phyloP scores from a whole-genome alignment of 31 red algal species.

The Endocladia muricata region DNA sequence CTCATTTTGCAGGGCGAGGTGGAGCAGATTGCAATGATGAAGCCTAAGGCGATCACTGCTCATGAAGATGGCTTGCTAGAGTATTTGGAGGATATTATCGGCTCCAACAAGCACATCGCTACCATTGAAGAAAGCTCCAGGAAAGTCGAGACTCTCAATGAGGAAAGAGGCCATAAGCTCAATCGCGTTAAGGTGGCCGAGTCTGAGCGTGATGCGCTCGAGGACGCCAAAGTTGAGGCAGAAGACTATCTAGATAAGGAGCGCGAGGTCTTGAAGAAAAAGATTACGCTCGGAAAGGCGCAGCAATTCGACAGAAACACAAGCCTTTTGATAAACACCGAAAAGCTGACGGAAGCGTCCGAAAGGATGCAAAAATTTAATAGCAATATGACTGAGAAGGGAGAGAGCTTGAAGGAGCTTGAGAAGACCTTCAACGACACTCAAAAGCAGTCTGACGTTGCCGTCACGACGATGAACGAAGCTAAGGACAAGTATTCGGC shows the following conservation, averaged over 20 bases:
- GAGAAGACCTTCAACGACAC: conserved; percentile 48
- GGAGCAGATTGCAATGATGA: conserved; percentile 94
- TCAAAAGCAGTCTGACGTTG: conserved; percentile 33
- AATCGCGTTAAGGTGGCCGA: conserved; percentile 85
- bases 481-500: conserved; percentile 60
- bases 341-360: conserved; percentile 22
- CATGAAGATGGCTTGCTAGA: conserved; percentile 92
- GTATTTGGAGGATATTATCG: conserved; percentile 98
- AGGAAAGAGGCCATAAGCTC: conserved; percentile 77
- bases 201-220: conserved; percentile 75
- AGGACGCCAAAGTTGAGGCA: conserved; percentile 77
- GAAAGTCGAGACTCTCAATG: conserved; percentile 75
- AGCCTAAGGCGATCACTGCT: conserved; percentile 70
- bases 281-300: conserved; percentile 28
- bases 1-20: conserved; percentile 96
- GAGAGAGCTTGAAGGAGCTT: conserved; percentile 25
- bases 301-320: background rate
- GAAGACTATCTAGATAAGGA: conserved; percentile 84
- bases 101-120: conserved; percentile 71
- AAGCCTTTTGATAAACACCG: conserved; percentile 6
- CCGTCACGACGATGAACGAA: conserved; percentile 41
- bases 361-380: conserved; percentile 31
- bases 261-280: conserved; percentile 53
- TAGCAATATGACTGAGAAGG: conserved; percentile 34
- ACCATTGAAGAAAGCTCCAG: conserved; percentile 53